A percentile compares a stretch with the other conserved stretches of the same genome.
phyloP scores from a whole-genome alignment of 441 rosid species.

The Pelargonium australe region DNA sequence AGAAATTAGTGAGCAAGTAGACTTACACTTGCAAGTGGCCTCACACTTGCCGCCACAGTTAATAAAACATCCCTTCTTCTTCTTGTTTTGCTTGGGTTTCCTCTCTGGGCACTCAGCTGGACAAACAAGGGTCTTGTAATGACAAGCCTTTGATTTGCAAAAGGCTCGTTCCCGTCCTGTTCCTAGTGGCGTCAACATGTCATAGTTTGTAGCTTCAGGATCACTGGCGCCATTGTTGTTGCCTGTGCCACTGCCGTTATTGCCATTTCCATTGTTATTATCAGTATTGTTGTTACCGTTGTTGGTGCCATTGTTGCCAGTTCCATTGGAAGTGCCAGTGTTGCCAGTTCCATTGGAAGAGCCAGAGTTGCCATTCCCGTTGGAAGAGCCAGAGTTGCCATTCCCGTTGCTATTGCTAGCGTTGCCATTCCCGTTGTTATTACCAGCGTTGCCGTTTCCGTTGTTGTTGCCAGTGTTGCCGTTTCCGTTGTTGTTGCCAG shows the following conservation, averaged over 20 bases:
- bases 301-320: slow-evolving; percentile 3
- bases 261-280: not conserved
- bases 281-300: not conserved
- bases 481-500: not conserved
- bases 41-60: slow-evolving; percentile 76
- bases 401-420: too few relatives aligned
- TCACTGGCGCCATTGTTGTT: slow-evolving; percentile 1
- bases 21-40: slow-evolving; percentile 71
- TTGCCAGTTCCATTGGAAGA: slow-evolving; percentile 10
- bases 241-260: not conserved
- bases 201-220: slow-evolving; percentile 26
- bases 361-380: slow-evolving; percentile 11
- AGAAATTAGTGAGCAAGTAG: not conserved
- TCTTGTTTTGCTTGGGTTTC: slow-evolving; percentile 61
- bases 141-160: slow-evolving; percentile 43
- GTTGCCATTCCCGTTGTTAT: too few relatives aligned
- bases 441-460: not conserved
- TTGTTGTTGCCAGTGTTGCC: not conserved
- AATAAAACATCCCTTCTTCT: slow-evolving; percentile 53
- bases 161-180: slow-evolving; percentile 43
- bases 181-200: slow-evolving; percentile 21
- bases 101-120: slow-evolving; percentile 62
- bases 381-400: not conserved
- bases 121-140: slow-evolving; percentile 45
- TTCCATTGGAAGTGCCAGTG: not conserved